Base-by-base conservation (phyloP, 1,284 basidiomycete genomes). In the Takashimella tepidaria region DNA sequence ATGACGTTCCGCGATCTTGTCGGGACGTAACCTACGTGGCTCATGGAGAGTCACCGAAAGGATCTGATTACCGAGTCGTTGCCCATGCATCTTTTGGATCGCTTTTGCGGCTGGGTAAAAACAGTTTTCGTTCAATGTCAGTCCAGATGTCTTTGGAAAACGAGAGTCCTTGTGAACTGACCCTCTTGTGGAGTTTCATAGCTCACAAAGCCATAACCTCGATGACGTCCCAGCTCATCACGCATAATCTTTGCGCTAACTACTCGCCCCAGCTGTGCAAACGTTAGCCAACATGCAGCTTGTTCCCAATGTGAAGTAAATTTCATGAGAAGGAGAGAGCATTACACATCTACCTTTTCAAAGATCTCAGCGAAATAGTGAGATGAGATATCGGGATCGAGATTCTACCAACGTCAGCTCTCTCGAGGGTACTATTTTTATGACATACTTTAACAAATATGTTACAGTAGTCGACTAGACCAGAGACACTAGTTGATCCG, bases 201-300 rank as follows among this genome's bases (percentile, higher is more conserved):
- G 23, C 88, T 90, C 54, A 97, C 93, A 68, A 97, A 98, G n/a
- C 92, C 92, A 68, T 95, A 97, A 4, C 91, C 91, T 54, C 89
- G 85, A 71, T 87, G 89, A 51, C 87, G 84, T 21, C 88, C 87
- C 48, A 68, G 78, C 62, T 92, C 87, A 66, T 92, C 92, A 22
- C 89, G 84, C 92, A 96, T 96, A 47, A 97, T 89, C 54, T 91
- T 84, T 23, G 92, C 92, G 70, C 91, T 90, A 56, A 90, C 86
- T 53, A 92, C 89, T 73, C 86, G 84, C 42, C 89, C 90, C 67
- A 85, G 88, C 84, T 89, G 64, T 1, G 49, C 20, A 25, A 52
- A n/a, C 23, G 24, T 45, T 21, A 41, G 43, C 31, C 45, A n/a
- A n/a, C n/a, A n/a, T n/a, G 50, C 41, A 24, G 54, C 26, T 45